Evolutionary conservation across 768 basidiomycete genomes (phyloP).

Genomic region (Calvatia gigantea): DNA sequence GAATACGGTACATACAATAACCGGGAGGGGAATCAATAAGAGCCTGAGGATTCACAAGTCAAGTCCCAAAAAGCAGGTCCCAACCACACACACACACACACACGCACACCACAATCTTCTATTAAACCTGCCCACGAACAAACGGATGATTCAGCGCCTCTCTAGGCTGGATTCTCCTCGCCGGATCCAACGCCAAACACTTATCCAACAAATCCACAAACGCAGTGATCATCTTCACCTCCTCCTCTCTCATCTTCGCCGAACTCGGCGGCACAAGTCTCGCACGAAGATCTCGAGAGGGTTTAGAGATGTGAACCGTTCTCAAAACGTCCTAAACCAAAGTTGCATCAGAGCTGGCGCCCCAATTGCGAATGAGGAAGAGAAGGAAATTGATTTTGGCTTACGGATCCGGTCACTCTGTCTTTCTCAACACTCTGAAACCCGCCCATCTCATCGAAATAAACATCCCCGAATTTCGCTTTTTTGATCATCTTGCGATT

Average conservation of each 20-base stretch:
- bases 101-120: too few relatives aligned
- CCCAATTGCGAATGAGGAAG: too few relatives aligned
- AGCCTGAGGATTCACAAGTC: too few relatives aligned
- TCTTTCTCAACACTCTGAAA: conserved; percentile 85
- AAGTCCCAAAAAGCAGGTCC: too few relatives aligned
- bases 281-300: conserved; percentile 74
- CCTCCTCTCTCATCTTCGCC: conserved; percentile 84
- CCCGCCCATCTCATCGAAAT: conserved; percentile 90
- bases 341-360: conserved; percentile 19
- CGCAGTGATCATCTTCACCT: conserved; percentile 69
- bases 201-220: conserved; percentile 93
- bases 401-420: conserved; percentile 76
- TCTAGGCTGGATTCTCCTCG: conserved; percentile 81
- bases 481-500: conserved; percentile 94
- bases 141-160: conserved; percentile 89
- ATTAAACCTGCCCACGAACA: conserved; percentile 43
- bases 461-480: conserved; percentile 86
- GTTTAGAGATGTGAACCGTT: conserved; percentile 81
- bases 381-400: conserved; percentile 34
- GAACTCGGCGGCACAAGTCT: conserved; percentile 78
- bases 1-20: too few relatives aligned
- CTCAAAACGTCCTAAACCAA: conserved; percentile 66
- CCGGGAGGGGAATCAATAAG: too few relatives aligned
- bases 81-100: too few relatives aligned
- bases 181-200: conserved; percentile 84